Percentiles rank a stretch among this genome's conserved stretches.
phyloP scores from a whole-genome alignment of 2,329 filamentous ascomycete species.

The Diaporthe caulivora region DNA sequence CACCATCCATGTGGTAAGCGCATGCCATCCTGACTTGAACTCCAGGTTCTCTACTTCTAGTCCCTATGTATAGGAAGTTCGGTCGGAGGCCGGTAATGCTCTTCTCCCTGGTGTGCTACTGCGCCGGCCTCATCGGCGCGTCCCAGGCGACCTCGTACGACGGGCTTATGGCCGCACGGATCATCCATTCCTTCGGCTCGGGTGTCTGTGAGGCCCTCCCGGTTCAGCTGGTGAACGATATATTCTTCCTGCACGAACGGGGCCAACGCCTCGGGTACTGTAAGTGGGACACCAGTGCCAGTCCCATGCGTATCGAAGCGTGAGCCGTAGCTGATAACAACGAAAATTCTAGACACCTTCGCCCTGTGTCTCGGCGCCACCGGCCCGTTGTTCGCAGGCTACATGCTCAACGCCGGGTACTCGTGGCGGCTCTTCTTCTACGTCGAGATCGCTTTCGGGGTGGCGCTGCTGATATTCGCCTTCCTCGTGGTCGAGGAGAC shows the following conservation, averaged over 20 bases:
- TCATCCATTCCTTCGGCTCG: conserved; percentile 56
- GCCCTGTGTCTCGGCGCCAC: conserved; percentile 68
- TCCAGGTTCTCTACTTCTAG: conserved; percentile 63
- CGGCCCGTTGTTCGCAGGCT: conserved; percentile 69
- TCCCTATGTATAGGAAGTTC: conserved; percentile 67
- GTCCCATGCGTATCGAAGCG: too few species aligned
- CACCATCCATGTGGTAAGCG: background rate
- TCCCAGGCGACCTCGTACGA: conserved; percentile 52
- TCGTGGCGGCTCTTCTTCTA: conserved; percentile 74
- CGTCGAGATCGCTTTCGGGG: conserved; percentile 66
- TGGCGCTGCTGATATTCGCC: conserved; percentile 46
- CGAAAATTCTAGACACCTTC: conserved; percentile 43
- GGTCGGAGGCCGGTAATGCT: conserved; percentile 59
- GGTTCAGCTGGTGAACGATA: conserved; percentile 59
- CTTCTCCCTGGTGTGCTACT: conserved; percentile 53
- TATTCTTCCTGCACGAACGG: conserved; percentile 60
- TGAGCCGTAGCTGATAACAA: background rate
- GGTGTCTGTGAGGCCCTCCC: conserved; percentile 60
- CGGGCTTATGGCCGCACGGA: conserved; percentile 54
- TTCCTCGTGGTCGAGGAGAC: conserved; percentile 52
- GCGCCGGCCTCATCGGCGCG: conserved; percentile 54
- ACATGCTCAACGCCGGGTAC: conserved; percentile 70
- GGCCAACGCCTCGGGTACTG: conserved; percentile 71
- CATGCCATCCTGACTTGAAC: background rate
- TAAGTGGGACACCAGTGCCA: conserved; percentile 44